phyloP scores from a whole-genome alignment of 495 filamentous ascomycete species.

The Aspergillus diversus region DNA sequence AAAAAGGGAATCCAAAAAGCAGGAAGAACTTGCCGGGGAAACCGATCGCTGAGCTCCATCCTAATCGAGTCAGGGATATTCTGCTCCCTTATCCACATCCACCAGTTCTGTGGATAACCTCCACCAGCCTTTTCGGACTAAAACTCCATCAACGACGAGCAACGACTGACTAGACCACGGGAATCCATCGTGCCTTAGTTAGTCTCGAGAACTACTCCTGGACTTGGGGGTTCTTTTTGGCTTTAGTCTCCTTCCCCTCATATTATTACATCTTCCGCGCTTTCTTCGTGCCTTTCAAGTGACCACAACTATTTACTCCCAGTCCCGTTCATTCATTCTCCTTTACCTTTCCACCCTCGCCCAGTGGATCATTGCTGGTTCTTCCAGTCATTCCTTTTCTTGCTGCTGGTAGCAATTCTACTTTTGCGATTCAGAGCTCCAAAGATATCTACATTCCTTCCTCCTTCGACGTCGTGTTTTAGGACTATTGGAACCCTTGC shows the following conservation, averaged over 20 bases:
- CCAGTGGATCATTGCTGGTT: constrained; percentile 14
- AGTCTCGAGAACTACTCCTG: constrained; percentile 18
- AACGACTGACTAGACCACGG: constrained; percentile 5
- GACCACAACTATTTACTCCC: constrained; percentile 28
- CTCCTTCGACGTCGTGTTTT: constrained; percentile 22
- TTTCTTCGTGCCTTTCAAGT: neutral
- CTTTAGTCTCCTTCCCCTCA: constrained; percentile 14
- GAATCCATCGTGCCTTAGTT: constrained; percentile 8
- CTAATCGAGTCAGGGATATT: constrained; percentile 15
- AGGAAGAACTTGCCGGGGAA: constrained; percentile 1
- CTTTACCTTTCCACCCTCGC: constrained; percentile 24
- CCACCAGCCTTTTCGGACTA: constrained; percentile 5
- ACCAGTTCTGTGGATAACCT: constrained; percentile 19
- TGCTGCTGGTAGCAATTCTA: constrained; percentile 19
- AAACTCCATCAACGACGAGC: neutral
- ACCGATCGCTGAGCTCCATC: constrained; percentile 18
- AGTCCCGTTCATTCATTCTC: constrained; percentile 17
- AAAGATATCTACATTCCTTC: constrained; percentile 11
- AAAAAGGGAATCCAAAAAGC: constrained; percentile 1
- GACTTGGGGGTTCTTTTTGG: constrained; percentile 1
- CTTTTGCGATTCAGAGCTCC: constrained; percentile 19
- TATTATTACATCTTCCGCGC: constrained; percentile 20
- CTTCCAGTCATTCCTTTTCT: constrained; percentile 14
- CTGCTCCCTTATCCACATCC: constrained; percentile 9
- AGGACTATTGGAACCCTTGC: constrained; percentile 38